A percentile compares a stretch with the other conserved stretches of the same genome.
Evolutionary conservation across 345 rosid genomes (phyloP).

Genomic region (Hibiscus tridactylites): DNA sequence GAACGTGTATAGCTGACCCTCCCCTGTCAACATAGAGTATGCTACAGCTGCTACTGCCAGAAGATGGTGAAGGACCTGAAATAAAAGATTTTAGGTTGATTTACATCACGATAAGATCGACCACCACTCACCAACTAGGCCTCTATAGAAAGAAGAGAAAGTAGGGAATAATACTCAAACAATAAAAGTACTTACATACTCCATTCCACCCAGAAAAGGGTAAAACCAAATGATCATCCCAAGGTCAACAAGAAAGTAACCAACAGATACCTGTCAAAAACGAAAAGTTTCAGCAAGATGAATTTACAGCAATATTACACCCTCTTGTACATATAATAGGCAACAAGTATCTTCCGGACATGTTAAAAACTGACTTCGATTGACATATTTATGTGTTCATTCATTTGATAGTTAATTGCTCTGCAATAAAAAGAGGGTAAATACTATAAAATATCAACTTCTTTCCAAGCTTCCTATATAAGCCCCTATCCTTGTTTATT

Average conservation of each 20-base stretch:
- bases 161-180: not conserved
- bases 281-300: not conserved
- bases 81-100: constrained; percentile 6
- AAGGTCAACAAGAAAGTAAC: constrained; percentile 49
- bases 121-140: not conserved
- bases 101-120: not conserved
- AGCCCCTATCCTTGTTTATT: no score
- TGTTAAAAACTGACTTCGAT: not conserved
- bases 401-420: not conserved
- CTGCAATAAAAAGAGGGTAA: not conserved
- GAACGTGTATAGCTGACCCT: constrained; percentile 47
- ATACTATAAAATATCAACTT: not conserved
- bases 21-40: constrained; percentile 45
- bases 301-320: not conserved
- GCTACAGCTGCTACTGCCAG: constrained; percentile 36
- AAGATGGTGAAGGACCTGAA: constrained; percentile 32
- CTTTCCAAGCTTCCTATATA: not conserved
- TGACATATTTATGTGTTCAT: not conserved
- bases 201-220: constrained; percentile 56
- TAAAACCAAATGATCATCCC: constrained; percentile 55
- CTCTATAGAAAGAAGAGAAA: not conserved
- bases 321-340: not conserved
- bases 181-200: constrained; percentile 34
- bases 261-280: constrained; percentile 43
- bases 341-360: not conserved